Evolutionary conservation across 1,284 basidiomycete genomes (phyloP).

Genomic region (Xerocomus cyaneibrunnescens): DNA sequence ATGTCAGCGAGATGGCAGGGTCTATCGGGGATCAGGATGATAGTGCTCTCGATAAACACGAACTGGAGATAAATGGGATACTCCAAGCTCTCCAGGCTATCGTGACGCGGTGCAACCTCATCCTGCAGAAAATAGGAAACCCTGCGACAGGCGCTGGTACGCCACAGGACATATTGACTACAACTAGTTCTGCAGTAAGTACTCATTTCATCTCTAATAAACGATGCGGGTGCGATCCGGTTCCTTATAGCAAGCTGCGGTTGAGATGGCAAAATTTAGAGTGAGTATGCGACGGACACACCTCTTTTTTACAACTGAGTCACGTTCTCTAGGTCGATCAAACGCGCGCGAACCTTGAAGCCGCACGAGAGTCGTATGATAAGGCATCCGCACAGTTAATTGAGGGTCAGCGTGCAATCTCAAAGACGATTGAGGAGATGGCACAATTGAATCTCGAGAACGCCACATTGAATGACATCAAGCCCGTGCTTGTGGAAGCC

Average conservation of each 20-base stretch:
- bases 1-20: slow-evolving; percentile 8
- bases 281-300: background rate
- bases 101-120: slow-evolving; percentile 22
- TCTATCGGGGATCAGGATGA: slow-evolving; percentile 8
- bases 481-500: slow-evolving; percentile 18
- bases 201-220: background rate
- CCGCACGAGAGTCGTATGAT: slow-evolving; percentile 18
- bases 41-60: slow-evolving; percentile 4
- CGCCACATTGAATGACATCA: slow-evolving; percentile 20
- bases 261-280: background rate
- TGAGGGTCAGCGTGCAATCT: slow-evolving; percentile 20
- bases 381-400: slow-evolving; percentile 15
- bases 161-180: slow-evolving; percentile 5
- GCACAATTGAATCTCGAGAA: slow-evolving; percentile 22
- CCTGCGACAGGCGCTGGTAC: slow-evolving; percentile 22
- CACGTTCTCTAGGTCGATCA: slow-evolving; percentile 15
- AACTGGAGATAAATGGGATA: slow-evolving; percentile 13
- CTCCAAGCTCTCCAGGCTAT: slow-evolving; percentile 11
- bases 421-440: slow-evolving; percentile 22
- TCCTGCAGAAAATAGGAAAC: slow-evolving; percentile 20
- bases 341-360: slow-evolving; percentile 21
- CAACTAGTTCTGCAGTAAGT: slow-evolving; percentile 6
- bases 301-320: background rate
- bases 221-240: background rate
- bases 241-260: background rate